Conservation (phyloP, 192 early-diverging fungal genomes). For the Lobosporangium transversale region DNA sequence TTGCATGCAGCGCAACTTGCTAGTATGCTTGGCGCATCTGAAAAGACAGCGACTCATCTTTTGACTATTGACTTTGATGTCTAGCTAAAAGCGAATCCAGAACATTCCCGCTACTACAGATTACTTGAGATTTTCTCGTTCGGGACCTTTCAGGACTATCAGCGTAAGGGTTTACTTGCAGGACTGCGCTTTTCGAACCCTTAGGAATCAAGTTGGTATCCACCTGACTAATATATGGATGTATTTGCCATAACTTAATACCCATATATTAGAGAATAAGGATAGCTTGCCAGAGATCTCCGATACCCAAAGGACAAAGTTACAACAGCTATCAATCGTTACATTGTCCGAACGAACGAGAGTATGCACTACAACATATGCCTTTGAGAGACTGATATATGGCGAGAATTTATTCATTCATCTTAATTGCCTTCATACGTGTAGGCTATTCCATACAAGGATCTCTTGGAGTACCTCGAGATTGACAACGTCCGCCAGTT, state of each 20-base stretch:
- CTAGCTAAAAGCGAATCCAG: slow-evolving; percentile 58
- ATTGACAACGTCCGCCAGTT: slow-evolving; percentile 83
- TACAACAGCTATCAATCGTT: slow-evolving; percentile 84
- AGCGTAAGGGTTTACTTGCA: slow-evolving; percentile 55
- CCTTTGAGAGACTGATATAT: background rate
- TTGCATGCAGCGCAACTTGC: too few relatives aligned
- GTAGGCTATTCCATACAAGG: slow-evolving; percentile 77
- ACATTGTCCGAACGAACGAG: slow-evolving; percentile 70
- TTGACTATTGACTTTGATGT: background rate
- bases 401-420: background rate
- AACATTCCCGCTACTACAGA: slow-evolving; percentile 60
- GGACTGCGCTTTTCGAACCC: too few relatives aligned
- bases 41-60: too few relatives aligned
- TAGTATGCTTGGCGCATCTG: too few relatives aligned
- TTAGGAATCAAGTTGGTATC: too few relatives aligned
- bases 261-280: slow-evolving; percentile 57
- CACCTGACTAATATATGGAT: too few relatives aligned
- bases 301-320: slow-evolving; percentile 59
- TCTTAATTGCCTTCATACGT: background rate
- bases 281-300: slow-evolving; percentile 58
- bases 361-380: slow-evolving; percentile 49
- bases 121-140: slow-evolving; percentile 83
- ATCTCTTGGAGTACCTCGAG: slow-evolving; percentile 71
- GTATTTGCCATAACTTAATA: slow-evolving; percentile 1
- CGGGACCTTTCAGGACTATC: slow-evolving; percentile 82